phyloP scores from a whole-genome alignment of 2,329 filamentous ascomycete species.

The Xylogone sp. region DNA sequence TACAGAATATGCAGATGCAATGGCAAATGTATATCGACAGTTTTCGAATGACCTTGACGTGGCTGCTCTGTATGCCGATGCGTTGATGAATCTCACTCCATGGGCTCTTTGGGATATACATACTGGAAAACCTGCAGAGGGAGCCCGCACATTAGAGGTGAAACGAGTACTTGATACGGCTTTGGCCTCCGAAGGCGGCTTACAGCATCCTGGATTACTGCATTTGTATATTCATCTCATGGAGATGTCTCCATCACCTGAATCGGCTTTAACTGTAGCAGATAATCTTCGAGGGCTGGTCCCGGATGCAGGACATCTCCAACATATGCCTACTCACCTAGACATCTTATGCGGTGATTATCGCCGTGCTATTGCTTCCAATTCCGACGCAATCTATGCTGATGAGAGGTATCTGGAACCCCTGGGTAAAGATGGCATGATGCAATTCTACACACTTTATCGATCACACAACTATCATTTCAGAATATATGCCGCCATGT shows the following conservation, averaged over 20 bases:
- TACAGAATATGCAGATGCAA: constrained; percentile 56
- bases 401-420: constrained; percentile 68
- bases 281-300: constrained; percentile 60
- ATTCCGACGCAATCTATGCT: constrained; percentile 61
- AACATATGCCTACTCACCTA: constrained; percentile 76
- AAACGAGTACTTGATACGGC: constrained; percentile 57
- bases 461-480: constrained; percentile 73
- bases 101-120: constrained; percentile 62
- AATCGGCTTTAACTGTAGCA: constrained; percentile 56
- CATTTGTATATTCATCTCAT: constrained; percentile 77
- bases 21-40: constrained; percentile 48
- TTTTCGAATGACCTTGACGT: constrained; percentile 58
- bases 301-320: constrained; percentile 66
- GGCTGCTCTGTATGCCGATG: constrained; percentile 59
- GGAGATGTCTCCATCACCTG: constrained; percentile 69
- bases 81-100: constrained; percentile 62
- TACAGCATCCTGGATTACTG: constrained; percentile 63
- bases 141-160: constrained; percentile 53
- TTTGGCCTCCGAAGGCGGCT: constrained; percentile 43
- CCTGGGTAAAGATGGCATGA: constrained; percentile 51
- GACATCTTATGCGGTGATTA: constrained; percentile 74
- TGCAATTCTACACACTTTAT: constrained; percentile 76
- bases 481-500: constrained; percentile 74
- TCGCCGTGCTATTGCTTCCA: constrained; percentile 60
- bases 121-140: constrained; percentile 51